Percentiles rank a stretch among this genome's conserved stretches.
Evolutionary conservation across 2,329 filamentous ascomycete genomes (phyloP).

Genomic region (Aureobasidium sp.): DNA sequence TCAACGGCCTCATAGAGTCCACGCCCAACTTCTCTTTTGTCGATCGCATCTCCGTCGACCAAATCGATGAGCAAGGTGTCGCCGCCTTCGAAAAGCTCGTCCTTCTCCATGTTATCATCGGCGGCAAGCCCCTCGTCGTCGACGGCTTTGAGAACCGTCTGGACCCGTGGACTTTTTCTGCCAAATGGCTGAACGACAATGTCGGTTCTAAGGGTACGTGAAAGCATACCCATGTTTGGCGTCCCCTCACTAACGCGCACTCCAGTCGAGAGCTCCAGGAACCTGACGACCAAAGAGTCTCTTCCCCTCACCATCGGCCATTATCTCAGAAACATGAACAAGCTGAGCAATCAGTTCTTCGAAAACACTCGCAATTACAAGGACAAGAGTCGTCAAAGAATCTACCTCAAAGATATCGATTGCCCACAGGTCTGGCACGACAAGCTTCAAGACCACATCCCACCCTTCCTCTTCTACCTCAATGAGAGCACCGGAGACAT

Average conservation of each 20-base stretch:
- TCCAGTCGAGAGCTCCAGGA: conserved; percentile 73
- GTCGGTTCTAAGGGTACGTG: conserved; percentile 66
- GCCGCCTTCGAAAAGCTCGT: conserved; percentile 82
- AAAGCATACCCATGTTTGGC: background rate
- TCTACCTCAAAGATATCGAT: conserved; percentile 97
- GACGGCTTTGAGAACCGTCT: conserved; percentile 75
- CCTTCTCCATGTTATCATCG: conserved; percentile 69
- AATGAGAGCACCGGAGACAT: conserved; percentile 64
- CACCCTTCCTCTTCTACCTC: conserved; percentile 77
- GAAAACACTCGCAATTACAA: conserved; percentile 62
- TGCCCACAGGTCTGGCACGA: conserved; percentile 82
- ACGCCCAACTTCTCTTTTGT: conserved; percentile 84
- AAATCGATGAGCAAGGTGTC: conserved; percentile 67
- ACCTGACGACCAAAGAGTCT: conserved; percentile 63
- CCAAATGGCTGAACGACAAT: conserved; percentile 69
- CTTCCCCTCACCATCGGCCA: conserved; percentile 82
- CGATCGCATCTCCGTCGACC: conserved; percentile 66
- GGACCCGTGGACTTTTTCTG: conserved; percentile 69
- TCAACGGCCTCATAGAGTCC: conserved; percentile 64
- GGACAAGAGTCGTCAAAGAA: conserved; percentile 70
- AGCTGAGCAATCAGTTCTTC: conserved; percentile 72
- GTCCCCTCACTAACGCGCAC: background rate
- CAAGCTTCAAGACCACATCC: conserved; percentile 67
- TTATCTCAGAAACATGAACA: conserved; percentile 80
- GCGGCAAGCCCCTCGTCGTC: conserved; percentile 82